Evolutionary conservation across 129 eudicot species (phyloP).

Genomic region (Flaveria trinervia): DNA sequence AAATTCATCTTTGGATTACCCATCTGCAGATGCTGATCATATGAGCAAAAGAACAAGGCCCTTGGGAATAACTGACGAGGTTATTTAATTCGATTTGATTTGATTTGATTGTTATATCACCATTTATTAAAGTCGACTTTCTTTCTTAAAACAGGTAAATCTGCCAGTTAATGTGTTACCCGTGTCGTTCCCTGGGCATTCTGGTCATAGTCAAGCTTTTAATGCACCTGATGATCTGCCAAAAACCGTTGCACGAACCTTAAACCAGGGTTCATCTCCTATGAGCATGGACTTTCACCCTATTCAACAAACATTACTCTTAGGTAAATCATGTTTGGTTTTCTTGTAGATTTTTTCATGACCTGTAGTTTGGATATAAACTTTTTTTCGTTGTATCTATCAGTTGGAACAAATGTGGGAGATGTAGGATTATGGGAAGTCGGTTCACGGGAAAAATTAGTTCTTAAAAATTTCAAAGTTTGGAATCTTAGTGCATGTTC

Average conservation of each 20-base stretch:
- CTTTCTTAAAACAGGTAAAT: conserved; percentile 50
- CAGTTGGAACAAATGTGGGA: conserved; percentile 89
- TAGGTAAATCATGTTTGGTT: conserved; percentile 40
- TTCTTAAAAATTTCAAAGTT: conserved; percentile 71
- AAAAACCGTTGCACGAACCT: conserved; percentile 64
- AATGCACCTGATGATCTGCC: conserved; percentile 76
- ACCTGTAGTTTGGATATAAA: background rate
- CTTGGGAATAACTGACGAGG: conserved; percentile 83
- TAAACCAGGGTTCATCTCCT: conserved; percentile 88
- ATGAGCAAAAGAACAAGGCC: conserved; percentile 70
- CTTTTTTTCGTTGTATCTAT: conserved; percentile 2
- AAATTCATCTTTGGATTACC: conserved; percentile 73
- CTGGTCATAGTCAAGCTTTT: conserved; percentile 55
- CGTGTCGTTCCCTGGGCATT: conserved; percentile 63
- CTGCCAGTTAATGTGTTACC: conserved; percentile 75
- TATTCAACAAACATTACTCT: conserved; percentile 66
- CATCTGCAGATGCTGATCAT: conserved; percentile 79
- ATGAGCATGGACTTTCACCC: conserved; percentile 98
- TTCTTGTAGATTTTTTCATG: conserved; percentile 14
- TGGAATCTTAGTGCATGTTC: conserved; percentile 80
- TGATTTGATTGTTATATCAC: background rate
- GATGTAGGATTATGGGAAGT: conserved; percentile 81
- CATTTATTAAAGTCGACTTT: background rate
- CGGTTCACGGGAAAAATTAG: conserved; percentile 65
- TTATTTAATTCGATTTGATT: conserved; percentile 9